These are phyloP conservation scores for Metschnikowia lunata DNA, from an alignment of 805 yeast species.

Conservation along the genomic window DNA sequence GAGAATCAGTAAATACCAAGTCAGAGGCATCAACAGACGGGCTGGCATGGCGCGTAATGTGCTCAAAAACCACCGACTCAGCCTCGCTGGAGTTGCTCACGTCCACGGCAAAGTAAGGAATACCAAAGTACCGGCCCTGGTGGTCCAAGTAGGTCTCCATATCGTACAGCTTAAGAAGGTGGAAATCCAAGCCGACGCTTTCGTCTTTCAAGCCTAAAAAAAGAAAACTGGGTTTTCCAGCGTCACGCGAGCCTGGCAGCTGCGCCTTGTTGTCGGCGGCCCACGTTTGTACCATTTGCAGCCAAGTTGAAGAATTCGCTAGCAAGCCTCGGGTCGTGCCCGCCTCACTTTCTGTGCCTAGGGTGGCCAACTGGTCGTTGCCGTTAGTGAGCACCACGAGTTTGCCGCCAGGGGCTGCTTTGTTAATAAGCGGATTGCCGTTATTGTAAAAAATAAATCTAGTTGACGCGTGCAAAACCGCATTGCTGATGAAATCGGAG, in stretches of 20 bases:
- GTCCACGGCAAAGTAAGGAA: slow-evolving; percentile 64
- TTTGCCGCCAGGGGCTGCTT: slow-evolving; percentile 16
- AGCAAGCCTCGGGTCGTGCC: slow-evolving; percentile 22
- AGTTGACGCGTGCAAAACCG: slow-evolving; percentile 44
- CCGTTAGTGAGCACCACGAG: slow-evolving; percentile 36
- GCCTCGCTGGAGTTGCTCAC: slow-evolving; percentile 43
- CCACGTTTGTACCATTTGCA: slow-evolving; percentile 19
- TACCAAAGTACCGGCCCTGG: slow-evolving; percentile 51
- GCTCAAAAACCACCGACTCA: slow-evolving; percentile 30
- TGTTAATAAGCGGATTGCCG: slow-evolving; percentile 31
- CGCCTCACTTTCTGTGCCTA: slow-evolving; percentile 10
- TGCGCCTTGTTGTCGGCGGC: slow-evolving; percentile 29
- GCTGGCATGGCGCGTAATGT: slow-evolving; percentile 7
- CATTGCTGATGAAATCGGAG: slow-evolving; percentile 43
- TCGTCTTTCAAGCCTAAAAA: slow-evolving; percentile 43
- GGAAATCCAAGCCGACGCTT: slow-evolving; percentile 38
- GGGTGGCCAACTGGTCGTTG: slow-evolving; percentile 26
- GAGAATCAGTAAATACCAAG: slow-evolving; percentile 27
- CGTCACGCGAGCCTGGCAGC: slow-evolving; percentile 38
- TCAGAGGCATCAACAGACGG: slow-evolving; percentile 9
- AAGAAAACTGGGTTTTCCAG: slow-evolving; percentile 34
- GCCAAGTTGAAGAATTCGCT: slow-evolving; percentile 13
- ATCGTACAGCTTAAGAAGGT: slow-evolving; percentile 24
- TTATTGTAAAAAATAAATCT: slow-evolving; percentile 43
- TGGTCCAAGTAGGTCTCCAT: slow-evolving; percentile 37